Evolutionary conservation across 768 basidiomycete species (phyloP).

Genomic region (Cyclocybe aegerita): DNA sequence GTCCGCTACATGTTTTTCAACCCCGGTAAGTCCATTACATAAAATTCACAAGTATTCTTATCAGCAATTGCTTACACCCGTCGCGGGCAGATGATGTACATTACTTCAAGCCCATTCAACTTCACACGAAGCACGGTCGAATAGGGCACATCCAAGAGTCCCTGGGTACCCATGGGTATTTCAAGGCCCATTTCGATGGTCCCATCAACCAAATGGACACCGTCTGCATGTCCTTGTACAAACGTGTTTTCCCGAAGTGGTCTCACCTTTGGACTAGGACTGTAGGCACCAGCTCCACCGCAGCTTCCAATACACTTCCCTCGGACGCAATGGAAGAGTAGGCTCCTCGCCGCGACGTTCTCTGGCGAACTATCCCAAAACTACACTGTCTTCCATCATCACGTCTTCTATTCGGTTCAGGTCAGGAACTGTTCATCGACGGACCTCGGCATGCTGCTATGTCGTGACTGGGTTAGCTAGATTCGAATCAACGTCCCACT

Average conservation of each 20-base stretch:
- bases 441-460: too few relatives aligned
- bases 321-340: constrained; percentile 43
- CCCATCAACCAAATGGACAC: constrained; percentile 97
- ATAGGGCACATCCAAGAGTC: constrained; percentile 89
- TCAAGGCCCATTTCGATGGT: constrained; percentile 95
- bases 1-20: constrained; percentile 99
- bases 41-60: constrained; percentile 6
- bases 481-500: too few relatives aligned
- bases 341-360: background rate
- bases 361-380: background rate
- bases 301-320: constrained; percentile 2
- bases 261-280: constrained; percentile 48
- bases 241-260: constrained; percentile 93
- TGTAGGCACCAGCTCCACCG: constrained; percentile 1
- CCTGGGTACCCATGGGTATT: constrained; percentile 96
- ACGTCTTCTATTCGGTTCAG: too few relatives aligned
- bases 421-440: too few relatives aligned
- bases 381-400: background rate
- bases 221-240: constrained; percentile 93
- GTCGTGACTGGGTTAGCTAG: too few relatives aligned
- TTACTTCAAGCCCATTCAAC: constrained; percentile 92
- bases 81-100: constrained; percentile 68
- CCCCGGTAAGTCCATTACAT: constrained; percentile 46
- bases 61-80: constrained; percentile 4
- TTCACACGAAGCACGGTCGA: constrained; percentile 90